These are phyloP conservation scores for Raphanus sativus DNA, from an alignment of 345 rosid species.

Conservation along the genomic window DNA sequence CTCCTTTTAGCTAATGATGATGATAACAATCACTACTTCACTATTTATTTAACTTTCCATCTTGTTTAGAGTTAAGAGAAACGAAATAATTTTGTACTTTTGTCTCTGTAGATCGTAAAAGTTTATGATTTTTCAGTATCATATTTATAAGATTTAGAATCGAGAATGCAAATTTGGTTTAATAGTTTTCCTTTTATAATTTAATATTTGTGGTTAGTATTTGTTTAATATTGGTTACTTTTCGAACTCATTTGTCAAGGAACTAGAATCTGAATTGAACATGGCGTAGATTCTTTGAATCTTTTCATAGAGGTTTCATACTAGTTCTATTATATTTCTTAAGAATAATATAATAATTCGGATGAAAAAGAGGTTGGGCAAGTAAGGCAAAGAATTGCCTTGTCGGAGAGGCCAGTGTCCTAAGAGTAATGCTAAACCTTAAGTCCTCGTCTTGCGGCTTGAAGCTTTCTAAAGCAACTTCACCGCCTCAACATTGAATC, in stretches of 20 bases:
- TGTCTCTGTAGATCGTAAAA: background rate
- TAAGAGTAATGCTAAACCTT: constrained; percentile 59
- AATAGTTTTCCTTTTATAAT: background rate
- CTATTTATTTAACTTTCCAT: background rate
- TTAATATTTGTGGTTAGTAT: background rate
- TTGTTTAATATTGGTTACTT: background rate
- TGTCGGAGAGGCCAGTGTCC: constrained; percentile 44
- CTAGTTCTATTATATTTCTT: background rate
- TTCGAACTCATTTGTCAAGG: constrained; percentile 7
- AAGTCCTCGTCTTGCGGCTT: constrained; percentile 51
- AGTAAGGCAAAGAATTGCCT: constrained; percentile 69
- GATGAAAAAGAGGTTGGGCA: constrained; percentile 24
- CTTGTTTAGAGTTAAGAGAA: background rate
- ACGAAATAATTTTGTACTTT: background rate
- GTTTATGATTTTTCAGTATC: background rate
- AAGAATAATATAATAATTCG: constrained; percentile 3
- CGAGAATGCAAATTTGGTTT: background rate
- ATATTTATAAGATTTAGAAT: background rate
- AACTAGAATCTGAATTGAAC: constrained; percentile 5
- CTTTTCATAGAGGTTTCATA: background rate
- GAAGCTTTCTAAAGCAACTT: constrained; percentile 48
- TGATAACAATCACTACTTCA: background rate
- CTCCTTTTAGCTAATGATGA: constrained; percentile 14
- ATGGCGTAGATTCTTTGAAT: constrained; percentile 21
- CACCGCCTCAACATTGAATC: constrained; percentile 41